These are phyloP conservation scores for Taiozyma sp. DNA, from an alignment of 1,139 yeast genomes.

Conservation along the genomic window DNA sequence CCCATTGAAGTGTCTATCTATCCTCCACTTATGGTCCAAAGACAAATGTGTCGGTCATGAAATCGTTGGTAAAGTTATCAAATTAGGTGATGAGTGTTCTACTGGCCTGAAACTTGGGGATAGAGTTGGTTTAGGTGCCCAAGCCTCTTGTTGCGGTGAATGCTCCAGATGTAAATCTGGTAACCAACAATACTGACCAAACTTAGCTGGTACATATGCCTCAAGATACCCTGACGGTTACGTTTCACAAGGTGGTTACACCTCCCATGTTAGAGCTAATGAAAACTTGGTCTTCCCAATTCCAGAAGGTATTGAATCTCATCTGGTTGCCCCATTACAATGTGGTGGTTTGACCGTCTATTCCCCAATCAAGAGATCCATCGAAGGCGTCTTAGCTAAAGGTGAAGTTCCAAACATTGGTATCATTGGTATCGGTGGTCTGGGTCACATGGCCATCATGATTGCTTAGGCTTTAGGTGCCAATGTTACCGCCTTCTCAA, in stretches of 20 bases:
- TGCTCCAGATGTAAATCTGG: slow-evolving; percentile 39
- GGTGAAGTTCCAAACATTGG: slow-evolving; percentile 40
- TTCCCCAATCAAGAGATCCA: slow-evolving; percentile 45
- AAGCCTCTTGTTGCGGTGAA: slow-evolving; percentile 39
- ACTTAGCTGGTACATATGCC: slow-evolving; percentile 40
- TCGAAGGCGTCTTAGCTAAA: slow-evolving; percentile 28
- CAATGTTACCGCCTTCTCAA: slow-evolving; percentile 49
- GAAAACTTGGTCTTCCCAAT: slow-evolving; percentile 44
- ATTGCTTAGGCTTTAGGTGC: slow-evolving; percentile 56
- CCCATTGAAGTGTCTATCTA: slow-evolving; percentile 28
- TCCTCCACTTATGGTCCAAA: slow-evolving; percentile 26
- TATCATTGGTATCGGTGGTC: slow-evolving; percentile 55
- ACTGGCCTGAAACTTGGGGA: slow-evolving; percentile 36
- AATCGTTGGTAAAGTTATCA: slow-evolving; percentile 41
- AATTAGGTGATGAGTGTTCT: slow-evolving; percentile 36
- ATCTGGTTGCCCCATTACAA: slow-evolving; percentile 44
- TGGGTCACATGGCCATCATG: slow-evolving; percentile 57
- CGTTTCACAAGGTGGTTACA: slow-evolving; percentile 51
- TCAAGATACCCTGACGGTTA: slow-evolving; percentile 38
- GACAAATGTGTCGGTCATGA: slow-evolving; percentile 46
- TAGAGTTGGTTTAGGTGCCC: slow-evolving; percentile 51
- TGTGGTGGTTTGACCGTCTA: slow-evolving; percentile 52
- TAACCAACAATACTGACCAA: slow-evolving; percentile 45
- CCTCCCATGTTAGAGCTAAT: slow-evolving; percentile 44
- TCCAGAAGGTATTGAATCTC: slow-evolving; percentile 39